These are phyloP conservation scores for Xylaria castorea DNA, from an alignment of 495 filamentous ascomycete genomes.

Conservation along the genomic window DNA sequence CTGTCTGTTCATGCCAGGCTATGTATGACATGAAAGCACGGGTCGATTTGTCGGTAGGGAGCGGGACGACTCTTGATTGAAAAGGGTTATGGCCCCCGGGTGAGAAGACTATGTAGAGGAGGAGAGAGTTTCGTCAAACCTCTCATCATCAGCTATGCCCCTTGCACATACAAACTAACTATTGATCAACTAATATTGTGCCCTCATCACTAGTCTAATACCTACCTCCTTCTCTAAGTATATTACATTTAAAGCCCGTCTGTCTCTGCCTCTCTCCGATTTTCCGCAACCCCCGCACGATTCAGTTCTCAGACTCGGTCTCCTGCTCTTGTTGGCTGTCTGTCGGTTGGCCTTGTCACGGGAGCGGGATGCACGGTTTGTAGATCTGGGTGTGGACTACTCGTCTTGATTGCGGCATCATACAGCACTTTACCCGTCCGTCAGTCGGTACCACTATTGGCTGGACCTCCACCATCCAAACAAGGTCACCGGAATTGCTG, in stretches of 20 bases:
- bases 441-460: neutral
- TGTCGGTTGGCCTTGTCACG: slow-evolving; percentile 6
- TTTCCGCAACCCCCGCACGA: slow-evolving; percentile 2
- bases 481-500: slow-evolving; percentile 15
- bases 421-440: slow-evolving; percentile 22
- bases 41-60: neutral
- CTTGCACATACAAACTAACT: neutral
- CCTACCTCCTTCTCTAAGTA: neutral
- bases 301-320: slow-evolving; percentile 12
- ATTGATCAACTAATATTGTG: neutral
- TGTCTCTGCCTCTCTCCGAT: neutral
- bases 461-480: neutral
- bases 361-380: slow-evolving; percentile 20
- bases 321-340: slow-evolving; percentile 20
- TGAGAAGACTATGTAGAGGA: slow-evolving; percentile 1
- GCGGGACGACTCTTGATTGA: neutral
- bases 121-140: slow-evolving; percentile 4
- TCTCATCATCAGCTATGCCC: neutral
- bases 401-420: slow-evolving; percentile 18
- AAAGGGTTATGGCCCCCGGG: slow-evolving; percentile 14
- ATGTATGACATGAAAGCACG: slow-evolving; percentile 1
- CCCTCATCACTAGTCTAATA: neutral
- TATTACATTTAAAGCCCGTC: neutral
- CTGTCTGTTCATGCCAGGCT: neutral
- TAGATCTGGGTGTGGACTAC: slow-evolving; percentile 13